Evolutionary conservation across 805 yeast genomes (phyloP).

Genomic region (Saccharomycopsis fodiens): DNA sequence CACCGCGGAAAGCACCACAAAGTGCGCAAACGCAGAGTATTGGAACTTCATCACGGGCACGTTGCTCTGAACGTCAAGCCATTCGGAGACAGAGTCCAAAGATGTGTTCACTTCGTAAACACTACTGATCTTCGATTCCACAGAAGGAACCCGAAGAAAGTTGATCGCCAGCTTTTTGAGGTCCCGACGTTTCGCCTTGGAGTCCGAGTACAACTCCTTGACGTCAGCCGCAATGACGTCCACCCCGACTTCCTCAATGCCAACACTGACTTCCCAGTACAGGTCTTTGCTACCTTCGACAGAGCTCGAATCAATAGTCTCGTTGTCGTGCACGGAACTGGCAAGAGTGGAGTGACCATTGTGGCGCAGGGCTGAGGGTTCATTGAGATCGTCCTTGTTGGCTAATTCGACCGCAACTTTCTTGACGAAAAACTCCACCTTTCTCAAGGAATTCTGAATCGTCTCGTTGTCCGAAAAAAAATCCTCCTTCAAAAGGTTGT

Average conservation of each 20-base stretch:
- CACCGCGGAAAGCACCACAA: constrained; percentile 37
- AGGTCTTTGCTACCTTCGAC: constrained; percentile 13
- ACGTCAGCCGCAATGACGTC: constrained; percentile 24
- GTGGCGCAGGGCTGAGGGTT: background rate
- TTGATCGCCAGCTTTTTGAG: constrained; percentile 26
- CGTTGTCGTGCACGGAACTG: constrained; percentile 23
- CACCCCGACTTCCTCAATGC: constrained; percentile 16
- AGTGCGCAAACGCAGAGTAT: constrained; percentile 36
- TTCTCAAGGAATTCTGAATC: constrained; percentile 4
- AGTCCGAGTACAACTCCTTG: background rate
- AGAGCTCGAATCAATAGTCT: constrained; percentile 24
- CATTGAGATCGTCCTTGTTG: background rate
- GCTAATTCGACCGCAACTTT: background rate
- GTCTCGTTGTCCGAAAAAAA: constrained; percentile 30
- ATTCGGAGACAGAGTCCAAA: background rate
- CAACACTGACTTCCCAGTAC: constrained; percentile 20
- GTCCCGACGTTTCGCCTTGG: background rate
- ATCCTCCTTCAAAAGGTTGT: constrained; percentile 29
- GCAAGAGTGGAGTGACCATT: background rate
- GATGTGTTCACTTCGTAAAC: constrained; percentile 4
- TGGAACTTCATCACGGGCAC: constrained; percentile 27
- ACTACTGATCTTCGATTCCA: constrained; percentile 25
- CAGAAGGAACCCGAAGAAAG: constrained; percentile 27
- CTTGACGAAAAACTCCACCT: background rate
- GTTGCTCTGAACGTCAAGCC: constrained; percentile 22